Evolutionary conservation across 2,329 filamentous ascomycete species (phyloP).

Genomic region (Pseudocercospora musae): DNA sequence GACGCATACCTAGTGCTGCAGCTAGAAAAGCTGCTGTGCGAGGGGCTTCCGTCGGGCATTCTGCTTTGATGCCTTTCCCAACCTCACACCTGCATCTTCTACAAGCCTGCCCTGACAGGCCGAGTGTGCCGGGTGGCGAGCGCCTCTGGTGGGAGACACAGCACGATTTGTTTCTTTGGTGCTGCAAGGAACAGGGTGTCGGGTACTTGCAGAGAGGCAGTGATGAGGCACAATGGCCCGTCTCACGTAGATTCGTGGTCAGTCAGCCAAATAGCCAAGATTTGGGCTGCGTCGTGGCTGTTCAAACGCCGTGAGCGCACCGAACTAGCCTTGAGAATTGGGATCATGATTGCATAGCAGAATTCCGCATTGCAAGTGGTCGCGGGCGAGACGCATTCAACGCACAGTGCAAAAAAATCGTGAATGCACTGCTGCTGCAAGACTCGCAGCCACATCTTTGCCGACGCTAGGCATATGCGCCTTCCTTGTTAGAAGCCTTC

Average conservation of each 20-base stretch:
- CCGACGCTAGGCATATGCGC: not conserved
- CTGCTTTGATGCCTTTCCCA: slow-evolving; percentile 5
- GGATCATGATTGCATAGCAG: too few species aligned
- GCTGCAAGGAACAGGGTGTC: slow-evolving; percentile 16
- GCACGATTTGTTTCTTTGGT: slow-evolving; percentile 15
- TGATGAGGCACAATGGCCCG: not conserved
- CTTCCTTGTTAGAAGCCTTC: not conserved
- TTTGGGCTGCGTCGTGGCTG: not conserved
- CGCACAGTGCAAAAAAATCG: not conserved
- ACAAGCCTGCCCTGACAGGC: not conserved
- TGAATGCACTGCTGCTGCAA: not conserved
- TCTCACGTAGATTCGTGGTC: slow-evolving; percentile 16
- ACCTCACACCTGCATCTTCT: slow-evolving; percentile 9
- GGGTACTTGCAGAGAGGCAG: slow-evolving; percentile 13
- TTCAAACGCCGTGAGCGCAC: too few species aligned
- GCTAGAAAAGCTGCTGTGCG: slow-evolving; percentile 11
- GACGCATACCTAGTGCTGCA: slow-evolving; percentile 1
- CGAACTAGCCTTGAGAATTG: too few species aligned
- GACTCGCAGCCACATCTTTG: not conserved
- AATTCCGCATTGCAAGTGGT: too few species aligned
- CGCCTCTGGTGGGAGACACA: slow-evolving; percentile 11
- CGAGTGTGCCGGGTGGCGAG: slow-evolving; percentile 3
- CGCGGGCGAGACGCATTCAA: not conserved
- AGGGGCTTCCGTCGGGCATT: slow-evolving; percentile 7
- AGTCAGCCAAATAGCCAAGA: not conserved